Evolutionary conservation across 2,329 filamentous ascomycete species (phyloP), one percentile per base, ranked within the genome.

Genomic region (Stemphylium beticola): DNA sequence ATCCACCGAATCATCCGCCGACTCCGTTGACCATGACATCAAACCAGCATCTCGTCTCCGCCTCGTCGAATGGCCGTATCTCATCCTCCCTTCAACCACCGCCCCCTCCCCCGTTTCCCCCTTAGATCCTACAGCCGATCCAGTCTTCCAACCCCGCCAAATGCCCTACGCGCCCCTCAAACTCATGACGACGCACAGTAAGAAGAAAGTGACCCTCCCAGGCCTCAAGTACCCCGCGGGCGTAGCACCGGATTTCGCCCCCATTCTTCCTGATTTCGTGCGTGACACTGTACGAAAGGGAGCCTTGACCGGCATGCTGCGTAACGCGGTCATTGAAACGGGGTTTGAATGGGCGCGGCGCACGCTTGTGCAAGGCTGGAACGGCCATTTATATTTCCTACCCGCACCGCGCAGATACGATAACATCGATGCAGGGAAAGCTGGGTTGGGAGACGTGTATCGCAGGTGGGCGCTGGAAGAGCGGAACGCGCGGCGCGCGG

Each of bases 51-150:
- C 58, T 33, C 67, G 44, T 20, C 55, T 74, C 1, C 55, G 64
- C 5, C 57, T 74, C 0, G 68, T 63, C 20, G 67, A 74, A 52
- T 73, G 71, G 70, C 57, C 62, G 1, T 64, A 64, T 18, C 11
- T 17, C 5, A 39, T 40, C 2, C 43, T 62, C 38, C 68, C 69
- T 1, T 49, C 49, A 0, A 17, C 14, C 0, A 32, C 26, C 17
- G 9, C 33, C 10, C n/a, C 0, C 2, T 4, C 9, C 17, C 18
- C 29, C 10, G 5, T 18, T n/a, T 5, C 32, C 10, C 22, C 22
- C 22, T 4, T 24, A 24, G 14, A n/a, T 29, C 6, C 26, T 12
- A n/a, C n/a, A 17, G 24, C 52, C 11, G 4, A 17, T 11, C 52
- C 38, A 4, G 57, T 64, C 31, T 36, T 38, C 0, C 39, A 60